Evolutionary conservation across 768 basidiomycete species (phyloP).

Genomic region (Podaxis sp.): DNA sequence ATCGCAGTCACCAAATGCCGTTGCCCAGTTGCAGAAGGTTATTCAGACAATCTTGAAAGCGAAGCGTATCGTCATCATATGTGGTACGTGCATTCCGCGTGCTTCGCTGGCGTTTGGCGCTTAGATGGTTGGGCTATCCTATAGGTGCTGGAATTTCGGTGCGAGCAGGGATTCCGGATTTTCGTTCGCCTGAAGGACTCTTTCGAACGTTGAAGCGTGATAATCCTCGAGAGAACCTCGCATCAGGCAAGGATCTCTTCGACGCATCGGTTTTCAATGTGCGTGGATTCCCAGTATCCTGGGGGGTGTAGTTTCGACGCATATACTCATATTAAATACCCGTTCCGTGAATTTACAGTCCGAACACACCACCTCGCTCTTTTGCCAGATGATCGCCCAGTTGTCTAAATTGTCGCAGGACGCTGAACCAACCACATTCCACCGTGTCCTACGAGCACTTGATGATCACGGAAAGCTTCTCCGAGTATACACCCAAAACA

Average conservation of each 20-base stretch:
- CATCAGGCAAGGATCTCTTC: slow-evolving; percentile 85
- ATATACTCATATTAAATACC: slow-evolving; percentile 12
- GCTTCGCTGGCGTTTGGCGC: slow-evolving; percentile 11
- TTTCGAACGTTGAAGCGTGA: slow-evolving; percentile 78
- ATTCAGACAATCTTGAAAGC: slow-evolving; percentile 75
- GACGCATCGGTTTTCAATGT: slow-evolving; percentile 90
- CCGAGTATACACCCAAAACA: slow-evolving; percentile 92
- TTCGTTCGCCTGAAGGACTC: slow-evolving; percentile 77
- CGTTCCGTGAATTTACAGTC: slow-evolving; percentile 43
- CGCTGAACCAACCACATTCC: slow-evolving; percentile 81
- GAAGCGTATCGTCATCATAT: slow-evolving; percentile 81
- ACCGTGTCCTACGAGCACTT: slow-evolving; percentile 68
- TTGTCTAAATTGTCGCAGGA: slow-evolving; percentile 70
- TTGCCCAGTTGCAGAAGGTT: slow-evolving; percentile 49
- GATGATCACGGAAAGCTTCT: slow-evolving; percentile 77
- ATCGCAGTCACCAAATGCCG: slow-evolving; percentile 42
- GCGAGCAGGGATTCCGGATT: slow-evolving; percentile 87
- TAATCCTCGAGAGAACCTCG: slow-evolving; percentile 68
- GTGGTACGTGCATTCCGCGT: slow-evolving; percentile 53
- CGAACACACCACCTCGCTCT: slow-evolving; percentile 72
- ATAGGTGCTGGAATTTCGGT: slow-evolving; percentile 89
- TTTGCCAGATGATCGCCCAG: slow-evolving; percentile 88
- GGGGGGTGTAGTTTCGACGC: not conserved
- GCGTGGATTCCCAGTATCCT: slow-evolving; percentile 26
- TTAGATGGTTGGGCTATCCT: slow-evolving; percentile 2